Conservation (phyloP, 2,329 filamentous ascomycete species). For the Didymella keratinophila region DNA sequence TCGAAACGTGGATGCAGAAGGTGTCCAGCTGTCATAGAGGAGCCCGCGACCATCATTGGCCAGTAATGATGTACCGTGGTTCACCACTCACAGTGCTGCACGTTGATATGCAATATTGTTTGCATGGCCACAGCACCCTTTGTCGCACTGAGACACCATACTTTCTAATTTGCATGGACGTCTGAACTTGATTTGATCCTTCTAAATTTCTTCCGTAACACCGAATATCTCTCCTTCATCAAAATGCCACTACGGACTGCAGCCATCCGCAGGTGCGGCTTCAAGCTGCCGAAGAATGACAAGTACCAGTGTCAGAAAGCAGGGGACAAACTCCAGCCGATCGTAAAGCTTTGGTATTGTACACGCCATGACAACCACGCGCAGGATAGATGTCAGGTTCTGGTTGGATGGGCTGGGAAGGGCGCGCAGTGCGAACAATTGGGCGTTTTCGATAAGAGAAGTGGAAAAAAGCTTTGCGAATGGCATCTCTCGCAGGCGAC, state of each 20-base stretch:
- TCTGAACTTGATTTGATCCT: neutral
- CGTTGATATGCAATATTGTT: neutral
- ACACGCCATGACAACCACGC: slow-evolving; percentile 20
- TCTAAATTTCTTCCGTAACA: neutral
- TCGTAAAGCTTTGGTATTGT: slow-evolving; percentile 17
- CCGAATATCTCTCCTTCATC: neutral
- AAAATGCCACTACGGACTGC: neutral
- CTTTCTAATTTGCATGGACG: neutral
- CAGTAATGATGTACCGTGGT: neutral
- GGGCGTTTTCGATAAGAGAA: slow-evolving; percentile 8
- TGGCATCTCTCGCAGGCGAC: slow-evolving; percentile 2
- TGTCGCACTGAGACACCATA: neutral
- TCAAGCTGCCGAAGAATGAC: slow-evolving; percentile 21
- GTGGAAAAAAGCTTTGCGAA: slow-evolving; percentile 13
- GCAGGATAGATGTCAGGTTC: slow-evolving; percentile 19
- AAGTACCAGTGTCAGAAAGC: slow-evolving; percentile 22
- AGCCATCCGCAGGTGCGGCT: slow-evolving; percentile 18
- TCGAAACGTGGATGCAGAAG: neutral
- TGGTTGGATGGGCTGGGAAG: slow-evolving; percentile 15
- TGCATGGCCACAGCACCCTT: neutral
- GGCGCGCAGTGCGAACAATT: slow-evolving; percentile 19
- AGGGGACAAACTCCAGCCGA: slow-evolving; percentile 15
- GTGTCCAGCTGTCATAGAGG: neutral
- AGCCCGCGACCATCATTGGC: neutral
- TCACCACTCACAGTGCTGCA: slow-evolving; percentile 9